Evolutionary conservation across 768 basidiomycete genomes (phyloP).

Genomic region (Lactifluus pinguis): DNA sequence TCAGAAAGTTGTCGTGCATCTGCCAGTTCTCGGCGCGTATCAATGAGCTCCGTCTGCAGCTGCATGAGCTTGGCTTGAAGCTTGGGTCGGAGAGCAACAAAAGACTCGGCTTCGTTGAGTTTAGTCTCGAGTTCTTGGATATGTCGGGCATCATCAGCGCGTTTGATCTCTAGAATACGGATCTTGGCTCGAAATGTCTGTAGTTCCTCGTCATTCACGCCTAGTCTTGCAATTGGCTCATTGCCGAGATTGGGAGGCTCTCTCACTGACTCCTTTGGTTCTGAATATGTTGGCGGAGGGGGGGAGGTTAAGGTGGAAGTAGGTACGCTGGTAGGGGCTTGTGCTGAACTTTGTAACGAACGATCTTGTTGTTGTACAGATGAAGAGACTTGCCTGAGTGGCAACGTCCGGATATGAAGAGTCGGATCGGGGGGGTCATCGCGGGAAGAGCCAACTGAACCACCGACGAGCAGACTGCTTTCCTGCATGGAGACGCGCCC

Average conservation of each 20-base stretch:
- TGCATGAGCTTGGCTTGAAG: conserved; percentile 80
- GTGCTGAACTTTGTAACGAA: conserved; percentile 1
- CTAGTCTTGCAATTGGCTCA: neutral
- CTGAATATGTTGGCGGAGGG: conserved; percentile 4
- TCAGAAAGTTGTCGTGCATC: conserved; percentile 70
- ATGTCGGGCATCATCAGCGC: conserved; percentile 77
- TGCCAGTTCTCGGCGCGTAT: conserved; percentile 64
- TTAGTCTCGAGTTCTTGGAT: conserved; percentile 78
- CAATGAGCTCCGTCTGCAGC: conserved; percentile 71
- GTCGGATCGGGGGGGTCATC: conserved; percentile 26
- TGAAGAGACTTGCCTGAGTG: conserved; percentile 31
- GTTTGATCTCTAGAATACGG: conserved; percentile 78
- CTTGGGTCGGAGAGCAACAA: conserved; percentile 79
- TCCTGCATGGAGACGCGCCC: conserved; percentile 34
- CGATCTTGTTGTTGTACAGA: conserved; percentile 19
- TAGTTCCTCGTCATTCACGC: conserved; percentile 44
- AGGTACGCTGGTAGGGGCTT: conserved; percentile 11
- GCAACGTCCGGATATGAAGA: conserved; percentile 9
- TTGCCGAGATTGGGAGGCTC: neutral
- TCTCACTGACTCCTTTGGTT: neutral
- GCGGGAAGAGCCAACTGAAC: conserved; percentile 26
- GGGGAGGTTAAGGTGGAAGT: neutral
- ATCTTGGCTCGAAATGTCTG: conserved; percentile 80
- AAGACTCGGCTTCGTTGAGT: conserved; percentile 76
- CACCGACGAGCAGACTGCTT: conserved; percentile 23